Evolutionary conservation across 2,329 filamentous ascomycete genomes (phyloP).

Genomic region (Colletotrichum euphorbiae): DNA sequence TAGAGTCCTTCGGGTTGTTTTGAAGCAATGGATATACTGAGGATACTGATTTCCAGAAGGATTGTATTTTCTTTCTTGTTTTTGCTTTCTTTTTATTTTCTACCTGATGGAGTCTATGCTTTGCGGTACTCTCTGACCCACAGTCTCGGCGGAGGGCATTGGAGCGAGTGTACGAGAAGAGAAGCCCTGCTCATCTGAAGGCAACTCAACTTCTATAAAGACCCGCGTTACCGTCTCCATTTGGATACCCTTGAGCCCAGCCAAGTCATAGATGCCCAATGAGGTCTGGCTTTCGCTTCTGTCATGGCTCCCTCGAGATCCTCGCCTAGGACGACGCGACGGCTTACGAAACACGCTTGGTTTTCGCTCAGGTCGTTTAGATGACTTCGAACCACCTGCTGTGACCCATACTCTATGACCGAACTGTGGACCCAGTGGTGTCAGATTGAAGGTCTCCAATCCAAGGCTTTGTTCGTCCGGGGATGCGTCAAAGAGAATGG

Average conservation of each 20-base stretch:
- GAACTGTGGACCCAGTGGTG: conserved; percentile 11
- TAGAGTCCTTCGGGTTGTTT: too few relatives aligned
- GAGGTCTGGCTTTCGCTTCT: conserved; percentile 30
- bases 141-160: conserved; percentile 10
- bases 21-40: too few relatives aligned
- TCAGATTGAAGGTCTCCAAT: conserved; percentile 27
- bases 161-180: not conserved
- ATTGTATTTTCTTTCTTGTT: too few relatives aligned
- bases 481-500: conserved; percentile 47
- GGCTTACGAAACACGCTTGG: conserved; percentile 3
- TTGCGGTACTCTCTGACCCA: conserved; percentile 20
- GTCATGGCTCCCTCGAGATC: not conserved
- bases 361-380: not conserved
- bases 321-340: not conserved
- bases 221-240: conserved; percentile 58
- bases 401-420: conserved; percentile 33
- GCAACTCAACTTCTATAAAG: conserved; percentile 49
- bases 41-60: too few relatives aligned
- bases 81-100: too few relatives aligned
- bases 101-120: conserved; percentile 7
- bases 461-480: conserved; percentile 25
- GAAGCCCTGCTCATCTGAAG: conserved; percentile 41
- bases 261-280: not conserved
- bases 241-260: conserved; percentile 49
- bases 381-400: not conserved